phyloP scores from a whole-genome alignment of 805 yeast genomes.

The Sugiyamaella lignohabitans region DNA sequence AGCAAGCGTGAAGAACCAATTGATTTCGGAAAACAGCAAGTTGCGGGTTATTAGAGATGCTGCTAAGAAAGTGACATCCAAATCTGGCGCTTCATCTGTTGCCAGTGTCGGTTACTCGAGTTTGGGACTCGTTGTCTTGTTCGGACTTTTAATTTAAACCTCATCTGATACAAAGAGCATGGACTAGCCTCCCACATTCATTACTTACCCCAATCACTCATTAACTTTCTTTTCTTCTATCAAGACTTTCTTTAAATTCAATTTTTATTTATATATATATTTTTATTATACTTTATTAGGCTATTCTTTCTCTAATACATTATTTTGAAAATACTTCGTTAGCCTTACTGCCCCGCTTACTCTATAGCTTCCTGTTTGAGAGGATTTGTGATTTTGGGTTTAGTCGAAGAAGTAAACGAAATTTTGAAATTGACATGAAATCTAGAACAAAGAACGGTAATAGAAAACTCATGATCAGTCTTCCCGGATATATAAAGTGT shows the following conservation, averaged over 20 bases:
- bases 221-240: not conserved
- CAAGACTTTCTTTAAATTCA: not conserved
- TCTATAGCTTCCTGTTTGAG: not conserved
- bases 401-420: no score
- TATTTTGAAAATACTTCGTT: no score
- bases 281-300: not conserved
- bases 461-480: no score
- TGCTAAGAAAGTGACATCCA: not conserved
- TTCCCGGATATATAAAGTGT: no score
- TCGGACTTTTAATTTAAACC: not conserved
- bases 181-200: not conserved
- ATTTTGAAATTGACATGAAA: no score
- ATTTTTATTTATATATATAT: not conserved
- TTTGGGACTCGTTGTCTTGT: not conserved
- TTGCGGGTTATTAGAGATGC: not conserved
- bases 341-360: no score
- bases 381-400: no score
- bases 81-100: not conserved
- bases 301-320: not conserved
- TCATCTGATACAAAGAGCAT: not conserved
- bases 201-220: not conserved
- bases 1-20: no score
- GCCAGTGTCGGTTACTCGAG: not conserved
- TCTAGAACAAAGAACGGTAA: no score
- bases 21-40: no score